Conservation (phyloP, 257 asterid species). For the Solanum lycopersicoides region DNA sequence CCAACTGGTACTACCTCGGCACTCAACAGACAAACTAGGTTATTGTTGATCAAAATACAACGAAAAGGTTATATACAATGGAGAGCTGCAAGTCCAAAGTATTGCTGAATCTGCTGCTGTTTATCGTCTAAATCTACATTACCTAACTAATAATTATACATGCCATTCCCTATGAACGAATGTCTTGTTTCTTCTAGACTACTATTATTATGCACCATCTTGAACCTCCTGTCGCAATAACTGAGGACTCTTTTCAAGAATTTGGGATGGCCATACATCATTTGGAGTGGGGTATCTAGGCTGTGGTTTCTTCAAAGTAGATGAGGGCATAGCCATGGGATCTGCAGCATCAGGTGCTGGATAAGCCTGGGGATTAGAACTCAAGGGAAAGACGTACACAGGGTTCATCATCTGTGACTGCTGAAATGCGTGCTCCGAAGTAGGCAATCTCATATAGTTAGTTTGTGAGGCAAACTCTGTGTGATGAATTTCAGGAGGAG, state of each 20-base stretch:
- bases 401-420: conserved; percentile 24
- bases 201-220: background rate
- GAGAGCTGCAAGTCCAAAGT: background rate
- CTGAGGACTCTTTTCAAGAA: conserved; percentile 28
- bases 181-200: background rate
- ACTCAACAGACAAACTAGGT: background rate
- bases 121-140: background rate
- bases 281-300: conserved; percentile 50
- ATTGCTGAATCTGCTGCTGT: background rate
- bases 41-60: background rate
- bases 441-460: conserved; percentile 6
- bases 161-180: background rate
- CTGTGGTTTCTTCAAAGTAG: conserved; percentile 42
- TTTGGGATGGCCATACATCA: conserved; percentile 44
- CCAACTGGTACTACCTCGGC: background rate
- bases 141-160: background rate
- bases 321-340: background rate
- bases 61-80: background rate
- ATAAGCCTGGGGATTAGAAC: conserved; percentile 13
- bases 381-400: conserved; percentile 17
- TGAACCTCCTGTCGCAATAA: conserved; percentile 4
- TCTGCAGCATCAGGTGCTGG: conserved; percentile 8
- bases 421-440: conserved; percentile 10
- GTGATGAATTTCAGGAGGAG: conserved; percentile 23
- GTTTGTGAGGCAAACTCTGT: conserved; percentile 2